A percentile compares a stretch with the other conserved stretches of the same genome.
Evolutionary conservation across 2,329 filamentous ascomycete species (phyloP).

Genomic region (Paramyrothecium roridum): DNA sequence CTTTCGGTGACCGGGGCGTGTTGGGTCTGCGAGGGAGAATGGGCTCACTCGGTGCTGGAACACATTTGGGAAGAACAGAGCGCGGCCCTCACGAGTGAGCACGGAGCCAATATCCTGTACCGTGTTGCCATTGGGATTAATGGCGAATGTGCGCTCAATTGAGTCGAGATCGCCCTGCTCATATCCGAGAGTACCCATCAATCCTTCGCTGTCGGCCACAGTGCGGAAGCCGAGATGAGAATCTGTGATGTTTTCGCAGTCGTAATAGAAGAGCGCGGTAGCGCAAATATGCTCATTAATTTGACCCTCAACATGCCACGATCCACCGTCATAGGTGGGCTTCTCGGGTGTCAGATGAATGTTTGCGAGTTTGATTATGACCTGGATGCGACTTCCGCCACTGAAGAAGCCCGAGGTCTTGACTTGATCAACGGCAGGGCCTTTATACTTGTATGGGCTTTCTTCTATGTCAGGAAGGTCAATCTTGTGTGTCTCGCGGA

Average conservation of each 20-base stretch:
- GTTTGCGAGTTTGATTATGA: constrained; percentile 62
- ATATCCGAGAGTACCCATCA: constrained; percentile 18
- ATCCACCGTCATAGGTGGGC: constrained; percentile 48
- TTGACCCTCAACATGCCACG: constrained; percentile 54
- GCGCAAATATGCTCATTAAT: constrained; percentile 63
- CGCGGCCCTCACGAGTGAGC: constrained; percentile 39
- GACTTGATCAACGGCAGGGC: constrained; percentile 15
- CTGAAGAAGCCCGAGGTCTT: constrained; percentile 24
- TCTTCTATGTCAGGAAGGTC: constrained; percentile 11
- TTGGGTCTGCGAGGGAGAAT: constrained; percentile 49
- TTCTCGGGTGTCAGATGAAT: constrained; percentile 59
- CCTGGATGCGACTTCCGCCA: constrained; percentile 41
- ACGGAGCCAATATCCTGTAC: constrained; percentile 43
- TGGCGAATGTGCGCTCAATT: constrained; percentile 32
- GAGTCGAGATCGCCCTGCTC: constrained; percentile 28
- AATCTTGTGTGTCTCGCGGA: constrained; percentile 18
- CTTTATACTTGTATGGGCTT: background rate
- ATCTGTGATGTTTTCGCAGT: constrained; percentile 56
- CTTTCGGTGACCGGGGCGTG: constrained; percentile 53
- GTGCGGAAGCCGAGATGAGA: constrained; percentile 49
- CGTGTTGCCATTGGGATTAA: constrained; percentile 10
- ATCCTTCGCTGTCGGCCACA: constrained; percentile 24
- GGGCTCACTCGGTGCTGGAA: constrained; percentile 49
- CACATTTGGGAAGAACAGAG: constrained; percentile 55
- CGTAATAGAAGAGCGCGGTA: constrained; percentile 61